phyloP scores from a whole-genome alignment of 441 rosid species.

The Syzygium syzygioides region DNA sequence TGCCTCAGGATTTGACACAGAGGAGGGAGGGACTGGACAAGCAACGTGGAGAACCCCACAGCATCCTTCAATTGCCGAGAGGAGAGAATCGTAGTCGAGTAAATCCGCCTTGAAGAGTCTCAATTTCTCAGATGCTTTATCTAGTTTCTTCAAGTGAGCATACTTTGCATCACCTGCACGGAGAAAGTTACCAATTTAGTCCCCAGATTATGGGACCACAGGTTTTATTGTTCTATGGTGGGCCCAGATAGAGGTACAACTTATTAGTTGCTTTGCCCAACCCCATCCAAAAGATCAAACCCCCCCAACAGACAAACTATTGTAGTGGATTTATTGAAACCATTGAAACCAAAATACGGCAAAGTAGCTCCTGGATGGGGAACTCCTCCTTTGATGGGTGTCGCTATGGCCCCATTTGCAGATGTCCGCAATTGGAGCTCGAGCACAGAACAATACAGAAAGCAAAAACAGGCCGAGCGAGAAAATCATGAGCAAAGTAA shows the following conservation, averaged over 20 bases:
- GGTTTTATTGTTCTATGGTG: not conserved
- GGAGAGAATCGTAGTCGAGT: constrained; percentile 1
- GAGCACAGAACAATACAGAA: not conserved
- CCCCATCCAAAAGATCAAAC: not conserved
- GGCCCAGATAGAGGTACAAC: not conserved
- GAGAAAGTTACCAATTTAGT: not conserved
- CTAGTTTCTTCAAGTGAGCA: constrained; percentile 4
- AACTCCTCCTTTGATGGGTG: too few species aligned
- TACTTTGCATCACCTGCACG: constrained; percentile 39
- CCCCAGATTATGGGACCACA: not conserved
- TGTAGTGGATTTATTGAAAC: not conserved
- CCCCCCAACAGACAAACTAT: not conserved
- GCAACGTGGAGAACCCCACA: constrained; percentile 13
- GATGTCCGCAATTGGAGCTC: not conserved
- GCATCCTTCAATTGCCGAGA: constrained; percentile 6
- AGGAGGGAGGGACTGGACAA: not conserved
- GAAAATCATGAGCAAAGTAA: not conserved
- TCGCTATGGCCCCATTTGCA: too few species aligned
- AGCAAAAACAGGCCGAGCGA: not conserved
- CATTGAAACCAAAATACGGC: too few species aligned
- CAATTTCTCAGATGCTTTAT: constrained; percentile 6
- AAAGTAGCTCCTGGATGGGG: too few species aligned
- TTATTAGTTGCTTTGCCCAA: not conserved
- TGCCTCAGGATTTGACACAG: constrained; percentile 3
- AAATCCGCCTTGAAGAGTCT: constrained; percentile 12